Evolutionary conservation across 495 filamentous ascomycete genomes (phyloP).

Genomic region (Aspergillus homomorphus): DNA sequence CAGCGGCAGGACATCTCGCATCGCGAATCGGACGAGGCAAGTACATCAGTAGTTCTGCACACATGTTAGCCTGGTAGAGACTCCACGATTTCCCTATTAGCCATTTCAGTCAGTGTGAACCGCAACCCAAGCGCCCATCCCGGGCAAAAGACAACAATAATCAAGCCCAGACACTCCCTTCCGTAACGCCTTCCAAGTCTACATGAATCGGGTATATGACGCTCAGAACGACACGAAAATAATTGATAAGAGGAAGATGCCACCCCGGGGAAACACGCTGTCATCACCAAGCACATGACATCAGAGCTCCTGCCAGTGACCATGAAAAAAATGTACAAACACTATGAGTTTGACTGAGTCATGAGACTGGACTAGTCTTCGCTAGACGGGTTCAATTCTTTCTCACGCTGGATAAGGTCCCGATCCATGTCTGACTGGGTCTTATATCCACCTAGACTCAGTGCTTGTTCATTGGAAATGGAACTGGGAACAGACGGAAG

Average conservation of each 20-base stretch:
- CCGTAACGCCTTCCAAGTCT: neutral
- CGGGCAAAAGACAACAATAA: neutral
- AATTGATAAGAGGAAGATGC: constrained; percentile 7
- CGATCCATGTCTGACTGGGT: constrained; percentile 30
- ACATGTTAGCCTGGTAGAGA: neutral
- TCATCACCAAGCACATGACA: neutral
- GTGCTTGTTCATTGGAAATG: constrained; percentile 27
- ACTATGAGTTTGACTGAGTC: neutral
- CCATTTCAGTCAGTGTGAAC: neutral
- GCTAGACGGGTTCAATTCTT: constrained; percentile 11
- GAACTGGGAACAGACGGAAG: constrained; percentile 20
- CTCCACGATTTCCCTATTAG: neutral
- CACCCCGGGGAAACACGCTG: constrained; percentile 11
- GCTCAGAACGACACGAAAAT: constrained; percentile 1
- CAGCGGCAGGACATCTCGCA: neutral
- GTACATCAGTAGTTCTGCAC: neutral
- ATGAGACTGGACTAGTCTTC: neutral
- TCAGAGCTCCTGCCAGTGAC: neutral
- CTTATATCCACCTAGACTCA: constrained; percentile 30
- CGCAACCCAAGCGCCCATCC: neutral
- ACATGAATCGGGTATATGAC: neutral
- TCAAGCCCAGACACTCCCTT: neutral
- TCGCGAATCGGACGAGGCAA: neutral
- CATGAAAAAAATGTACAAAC: neutral
- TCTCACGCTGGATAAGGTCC: constrained; percentile 28